Evolutionary conservation across 441 rosid genomes (phyloP).

Genomic region (Breynia disticha): DNA sequence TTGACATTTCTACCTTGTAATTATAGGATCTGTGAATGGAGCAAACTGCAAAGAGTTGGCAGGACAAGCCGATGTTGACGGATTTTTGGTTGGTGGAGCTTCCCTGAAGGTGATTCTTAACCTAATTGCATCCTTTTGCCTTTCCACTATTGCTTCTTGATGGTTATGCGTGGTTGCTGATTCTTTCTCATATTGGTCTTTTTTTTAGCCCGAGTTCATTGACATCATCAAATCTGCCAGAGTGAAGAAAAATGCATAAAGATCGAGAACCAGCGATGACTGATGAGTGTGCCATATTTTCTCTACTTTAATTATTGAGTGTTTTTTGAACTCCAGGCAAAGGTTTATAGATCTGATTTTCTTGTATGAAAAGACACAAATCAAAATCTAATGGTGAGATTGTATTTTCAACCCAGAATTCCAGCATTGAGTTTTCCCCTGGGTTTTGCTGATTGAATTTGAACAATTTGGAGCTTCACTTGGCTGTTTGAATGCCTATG

Average conservation of each 20-base stretch:
- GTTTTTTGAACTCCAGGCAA: not conserved
- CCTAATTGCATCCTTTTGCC: not conserved
- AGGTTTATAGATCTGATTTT: not conserved
- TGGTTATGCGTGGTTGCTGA: slow-evolving; percentile 1
- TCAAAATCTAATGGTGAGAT: not conserved
- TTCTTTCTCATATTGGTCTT: not conserved
- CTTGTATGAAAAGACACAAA: not conserved
- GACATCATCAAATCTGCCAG: slow-evolving; percentile 56
- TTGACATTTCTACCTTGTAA: not conserved
- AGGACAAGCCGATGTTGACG: slow-evolving; percentile 52
- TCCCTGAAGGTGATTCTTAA: slow-evolving; percentile 44
- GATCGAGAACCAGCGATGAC: not conserved
- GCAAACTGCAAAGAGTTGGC: slow-evolving; percentile 59
- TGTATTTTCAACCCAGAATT: not conserved
- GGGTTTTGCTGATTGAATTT: not conserved
- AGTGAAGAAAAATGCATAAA: slow-evolving; percentile 33
- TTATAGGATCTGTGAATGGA: slow-evolving; percentile 57
- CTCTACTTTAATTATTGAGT: not conserved
- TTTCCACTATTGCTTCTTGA: not conserved
- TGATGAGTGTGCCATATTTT: not conserved
- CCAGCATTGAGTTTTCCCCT: not conserved
- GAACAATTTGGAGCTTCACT: not conserved
- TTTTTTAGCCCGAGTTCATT: slow-evolving; percentile 47
- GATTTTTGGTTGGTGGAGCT: slow-evolving; percentile 77
- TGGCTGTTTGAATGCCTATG: too few species aligned